These are phyloP conservation scores for Jimgerdemannia lactiflua DNA, from an alignment of 192 early-diverging fungal genomes.

Conservation along the genomic window DNA sequence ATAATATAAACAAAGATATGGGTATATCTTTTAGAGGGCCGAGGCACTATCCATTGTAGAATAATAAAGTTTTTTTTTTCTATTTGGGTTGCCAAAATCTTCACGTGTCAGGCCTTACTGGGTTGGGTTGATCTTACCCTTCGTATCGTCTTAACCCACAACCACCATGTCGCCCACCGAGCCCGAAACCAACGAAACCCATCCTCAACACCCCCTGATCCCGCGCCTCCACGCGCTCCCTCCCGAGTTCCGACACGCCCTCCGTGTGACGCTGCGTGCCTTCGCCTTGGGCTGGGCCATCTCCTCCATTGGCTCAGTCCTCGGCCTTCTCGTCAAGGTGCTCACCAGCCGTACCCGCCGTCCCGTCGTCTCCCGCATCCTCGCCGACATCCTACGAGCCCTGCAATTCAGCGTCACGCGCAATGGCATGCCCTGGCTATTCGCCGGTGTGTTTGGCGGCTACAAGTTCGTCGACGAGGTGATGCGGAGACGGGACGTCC, in stretches of 20 bases:
- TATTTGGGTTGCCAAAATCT: too few relatives aligned
- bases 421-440: constrained; percentile 28
- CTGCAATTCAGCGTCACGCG: constrained; percentile 8
- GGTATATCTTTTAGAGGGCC: too few relatives aligned
- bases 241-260: constrained; percentile 11
- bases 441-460: constrained; percentile 24
- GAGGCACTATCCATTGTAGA: too few relatives aligned
- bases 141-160: too few relatives aligned
- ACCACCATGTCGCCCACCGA: neutral
- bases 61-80: too few relatives aligned
- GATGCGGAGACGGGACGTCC: neutral
- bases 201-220: neutral
- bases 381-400: constrained; percentile 2
- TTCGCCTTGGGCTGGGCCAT: constrained; percentile 28
- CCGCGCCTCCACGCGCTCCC: neutral
- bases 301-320: constrained; percentile 13
- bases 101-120: too few relatives aligned
- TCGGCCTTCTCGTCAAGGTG: constrained; percentile 16
- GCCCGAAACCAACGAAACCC: neutral
- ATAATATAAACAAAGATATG: neutral
- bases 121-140: too few relatives aligned
- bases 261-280: constrained; percentile 18
- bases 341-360: neutral
- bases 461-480: constrained; percentile 15
- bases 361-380: constrained; percentile 2